Percentiles rank a stretch among this genome's conserved stretches.
These are phyloP conservation scores for Blakeslea trispora DNA, from an alignment of 371 early-diverging fungal species.

Conservation along the genomic window DNA sequence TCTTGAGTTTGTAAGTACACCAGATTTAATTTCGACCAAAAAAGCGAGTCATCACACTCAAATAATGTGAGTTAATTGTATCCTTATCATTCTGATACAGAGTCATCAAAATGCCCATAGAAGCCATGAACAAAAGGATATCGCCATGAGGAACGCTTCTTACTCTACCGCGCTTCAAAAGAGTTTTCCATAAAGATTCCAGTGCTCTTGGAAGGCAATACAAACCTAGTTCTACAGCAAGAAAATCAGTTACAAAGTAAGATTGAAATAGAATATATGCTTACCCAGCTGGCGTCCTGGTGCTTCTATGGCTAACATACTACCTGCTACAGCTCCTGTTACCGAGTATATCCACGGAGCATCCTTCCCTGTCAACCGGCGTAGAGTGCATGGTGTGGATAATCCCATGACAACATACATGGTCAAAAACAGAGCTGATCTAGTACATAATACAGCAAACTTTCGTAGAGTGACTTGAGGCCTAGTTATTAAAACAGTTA, in stretches of 20 bases:
- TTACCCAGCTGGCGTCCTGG: constrained; percentile 70
- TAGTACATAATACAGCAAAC: constrained; percentile 57
- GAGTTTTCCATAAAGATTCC: constrained; percentile 71
- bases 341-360: constrained; percentile 51
- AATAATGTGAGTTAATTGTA: constrained; percentile 72
- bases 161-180: constrained; percentile 46
- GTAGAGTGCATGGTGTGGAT: constrained; percentile 66
- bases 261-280: not conserved
- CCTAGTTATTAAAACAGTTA: constrained; percentile 17
- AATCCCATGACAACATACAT: constrained; percentile 68
- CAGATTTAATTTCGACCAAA: constrained; percentile 78
- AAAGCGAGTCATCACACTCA: constrained; percentile 77
- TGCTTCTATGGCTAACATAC: constrained; percentile 73
- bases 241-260: not conserved
- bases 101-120: constrained; percentile 82
- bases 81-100: constrained; percentile 81
- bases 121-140: constrained; percentile 65
- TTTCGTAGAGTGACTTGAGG: constrained; percentile 40
- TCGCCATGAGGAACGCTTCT: constrained; percentile 58
- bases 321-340: constrained; percentile 71
- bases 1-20: not conserved
- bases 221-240: constrained; percentile 70
- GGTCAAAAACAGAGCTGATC: constrained; percentile 74
- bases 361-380: constrained; percentile 62
- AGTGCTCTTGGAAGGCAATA: constrained; percentile 83